Evolutionary conservation across 805 yeast genomes (phyloP).

Genomic region (Phaffomyces thermotolerans): DNA sequence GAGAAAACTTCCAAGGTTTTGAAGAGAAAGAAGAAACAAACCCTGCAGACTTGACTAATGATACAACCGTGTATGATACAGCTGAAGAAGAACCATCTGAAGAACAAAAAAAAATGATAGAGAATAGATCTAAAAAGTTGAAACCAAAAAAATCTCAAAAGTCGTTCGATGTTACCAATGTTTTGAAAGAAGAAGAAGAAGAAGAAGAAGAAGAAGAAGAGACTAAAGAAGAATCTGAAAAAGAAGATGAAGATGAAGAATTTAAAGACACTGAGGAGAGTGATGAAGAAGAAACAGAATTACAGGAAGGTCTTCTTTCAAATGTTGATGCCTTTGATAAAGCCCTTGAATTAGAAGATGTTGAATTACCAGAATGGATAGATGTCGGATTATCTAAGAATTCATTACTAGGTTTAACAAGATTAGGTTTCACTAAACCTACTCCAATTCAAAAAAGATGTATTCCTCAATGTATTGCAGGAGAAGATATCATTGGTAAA

Average conservation of each 20-base stretch:
- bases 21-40: conserved; percentile 13
- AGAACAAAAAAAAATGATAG: not conserved
- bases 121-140: conserved; percentile 14
- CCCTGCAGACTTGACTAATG: conserved; percentile 12
- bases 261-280: not conserved
- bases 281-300: conserved; percentile 2
- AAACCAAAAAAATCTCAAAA: conserved; percentile 9
- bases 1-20: conserved; percentile 18
- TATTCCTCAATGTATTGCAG: conserved; percentile 67
- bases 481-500: conserved; percentile 84
- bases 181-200: not conserved
- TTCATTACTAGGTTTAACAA: conserved; percentile 53
- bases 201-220: conserved; percentile 9
- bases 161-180: not conserved
- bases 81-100: conserved; percentile 1
- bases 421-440: conserved; percentile 57
- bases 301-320: conserved; percentile 12
- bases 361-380: conserved; percentile 58
- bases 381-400: conserved; percentile 41
- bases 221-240: conserved; percentile 3
- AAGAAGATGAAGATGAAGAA: conserved; percentile 18
- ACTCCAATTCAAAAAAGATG: conserved; percentile 77
- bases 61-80: not conserved
- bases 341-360: conserved; percentile 25
- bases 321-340: conserved; percentile 24